These are phyloP conservation scores for Globisporangium radiosum DNA, from an alignment of 352 stramenopile species.

Conservation along the genomic window DNA sequence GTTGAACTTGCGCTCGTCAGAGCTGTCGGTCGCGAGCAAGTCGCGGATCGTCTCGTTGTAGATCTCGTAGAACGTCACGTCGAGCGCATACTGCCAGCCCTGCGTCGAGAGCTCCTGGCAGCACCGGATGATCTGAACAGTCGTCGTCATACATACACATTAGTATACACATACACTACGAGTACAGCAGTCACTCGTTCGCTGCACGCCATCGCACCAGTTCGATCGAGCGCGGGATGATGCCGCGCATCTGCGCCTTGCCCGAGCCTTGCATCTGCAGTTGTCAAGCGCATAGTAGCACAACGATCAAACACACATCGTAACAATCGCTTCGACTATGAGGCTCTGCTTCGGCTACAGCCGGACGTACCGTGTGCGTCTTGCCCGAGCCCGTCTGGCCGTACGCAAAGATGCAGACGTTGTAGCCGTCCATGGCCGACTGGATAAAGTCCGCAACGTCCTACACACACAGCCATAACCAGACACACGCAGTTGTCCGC, in stretches of 20 bases:
- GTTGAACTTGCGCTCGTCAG: constrained; percentile 56
- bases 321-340: no score
- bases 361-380: constrained; percentile 84
- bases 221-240: constrained; percentile 97
- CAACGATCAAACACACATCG: neutral
- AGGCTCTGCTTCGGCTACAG: no score
- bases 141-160: no score
- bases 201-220: constrained; percentile 20
- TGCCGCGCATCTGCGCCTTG: constrained; percentile 93
- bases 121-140: constrained; percentile 59
- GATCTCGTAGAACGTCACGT: constrained; percentile 99
- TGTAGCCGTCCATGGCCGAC: constrained; percentile 96
- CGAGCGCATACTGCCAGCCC: constrained; percentile 95
- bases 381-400: constrained; percentile 97
- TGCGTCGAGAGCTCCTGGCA: constrained; percentile 64
- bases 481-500: no score
- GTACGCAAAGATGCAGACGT: constrained; percentile 98
- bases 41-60: constrained; percentile 99
- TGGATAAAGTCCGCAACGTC: constrained; percentile 87
- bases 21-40: constrained; percentile 79
- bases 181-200: no score
- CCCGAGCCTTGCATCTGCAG: constrained; percentile 95
- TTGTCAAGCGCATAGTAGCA: neutral
- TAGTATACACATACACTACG: neutral
- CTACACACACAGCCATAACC: constrained; percentile 12